phyloP scores from a whole-genome alignment of 257 asterid species.

The Gynochthodes officinalis region DNA sequence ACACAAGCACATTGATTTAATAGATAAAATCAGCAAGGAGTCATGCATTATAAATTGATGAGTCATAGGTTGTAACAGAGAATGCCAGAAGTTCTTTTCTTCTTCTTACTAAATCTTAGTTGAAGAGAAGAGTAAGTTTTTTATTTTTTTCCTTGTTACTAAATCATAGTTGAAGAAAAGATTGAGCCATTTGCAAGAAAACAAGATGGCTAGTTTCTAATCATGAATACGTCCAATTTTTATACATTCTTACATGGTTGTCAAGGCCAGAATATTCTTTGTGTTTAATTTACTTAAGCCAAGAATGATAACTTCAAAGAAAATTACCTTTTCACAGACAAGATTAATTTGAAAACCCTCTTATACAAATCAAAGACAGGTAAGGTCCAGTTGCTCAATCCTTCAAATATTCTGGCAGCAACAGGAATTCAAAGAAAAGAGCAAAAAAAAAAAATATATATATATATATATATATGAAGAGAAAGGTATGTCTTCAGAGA shows the following conservation, averaged over 20 bases:
- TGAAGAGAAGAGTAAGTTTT: no score
- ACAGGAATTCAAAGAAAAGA: not conserved
- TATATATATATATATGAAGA: no score
- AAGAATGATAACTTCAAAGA: not conserved
- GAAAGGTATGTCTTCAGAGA: not conserved
- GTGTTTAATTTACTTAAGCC: not conserved
- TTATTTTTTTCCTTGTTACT: no score
- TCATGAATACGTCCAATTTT: not conserved
- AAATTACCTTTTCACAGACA: no score
- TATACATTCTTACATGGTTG: not conserved
- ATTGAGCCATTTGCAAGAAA: not conserved
- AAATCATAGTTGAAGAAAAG: not conserved
- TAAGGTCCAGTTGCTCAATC: not conserved
- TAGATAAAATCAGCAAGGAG: not conserved
- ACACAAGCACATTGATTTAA: not conserved
- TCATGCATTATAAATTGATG: not conserved
- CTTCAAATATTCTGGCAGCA: not conserved
- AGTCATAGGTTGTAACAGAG: not conserved
- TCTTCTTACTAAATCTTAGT: not conserved
- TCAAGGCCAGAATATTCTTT: not conserved
- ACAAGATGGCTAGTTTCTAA: not conserved
- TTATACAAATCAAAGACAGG: not conserved
- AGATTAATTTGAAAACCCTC: not conserved
- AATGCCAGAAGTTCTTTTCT: not conserved
- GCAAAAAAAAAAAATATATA: not conserved